Percentiles rank a stretch among this genome's conserved stretches.
phyloP scores from a whole-genome alignment of 805 yeast genomes.

The Cephaloascus albidus region DNA sequence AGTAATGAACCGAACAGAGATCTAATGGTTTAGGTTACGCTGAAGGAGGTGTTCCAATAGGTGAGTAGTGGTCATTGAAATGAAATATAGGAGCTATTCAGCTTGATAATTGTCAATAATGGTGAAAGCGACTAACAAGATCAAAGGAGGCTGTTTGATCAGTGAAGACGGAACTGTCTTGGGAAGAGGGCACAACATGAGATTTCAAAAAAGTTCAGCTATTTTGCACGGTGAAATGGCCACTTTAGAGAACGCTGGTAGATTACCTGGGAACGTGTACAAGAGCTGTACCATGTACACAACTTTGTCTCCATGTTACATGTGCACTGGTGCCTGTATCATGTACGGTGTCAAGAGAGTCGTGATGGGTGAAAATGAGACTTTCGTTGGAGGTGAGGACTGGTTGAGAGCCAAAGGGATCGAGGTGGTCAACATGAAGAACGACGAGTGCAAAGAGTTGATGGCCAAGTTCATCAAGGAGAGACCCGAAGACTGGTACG shows the following conservation, averaged over 20 bases:
- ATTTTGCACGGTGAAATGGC: conserved; percentile 90
- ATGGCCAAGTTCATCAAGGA: conserved; percentile 75
- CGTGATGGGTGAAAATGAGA: conserved; percentile 83
- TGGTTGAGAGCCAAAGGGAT: conserved; percentile 60
- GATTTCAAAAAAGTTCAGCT: conserved; percentile 79
- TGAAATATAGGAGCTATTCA: no score
- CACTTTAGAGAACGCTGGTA: conserved; percentile 83
- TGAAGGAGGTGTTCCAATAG: conserved; percentile 92
- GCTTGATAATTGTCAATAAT: no score
- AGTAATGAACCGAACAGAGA: background rate
- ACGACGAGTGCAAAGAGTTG: conserved; percentile 52
- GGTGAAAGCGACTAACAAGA: conserved; percentile 2
- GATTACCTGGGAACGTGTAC: conserved; percentile 72
- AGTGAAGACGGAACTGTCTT: conserved; percentile 69
- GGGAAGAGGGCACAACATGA: conserved; percentile 85
- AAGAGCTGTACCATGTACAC: conserved; percentile 87
- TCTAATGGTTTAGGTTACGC: conserved; percentile 35
- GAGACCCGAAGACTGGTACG: conserved; percentile 72
- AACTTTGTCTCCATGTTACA: conserved; percentile 84
- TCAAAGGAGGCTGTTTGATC: conserved; percentile 57
- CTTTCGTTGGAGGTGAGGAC: conserved; percentile 78
- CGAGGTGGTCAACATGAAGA: conserved; percentile 55
- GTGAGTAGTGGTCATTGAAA: conserved; percentile 13
- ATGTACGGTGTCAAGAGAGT: conserved; percentile 83
- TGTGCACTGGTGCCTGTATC: conserved; percentile 92